A percentile compares a stretch with the other conserved stretches of the same genome.
Evolutionary conservation across 139 green algal genomes (phyloP).

Genomic region (Micromonas pusilla): DNA sequence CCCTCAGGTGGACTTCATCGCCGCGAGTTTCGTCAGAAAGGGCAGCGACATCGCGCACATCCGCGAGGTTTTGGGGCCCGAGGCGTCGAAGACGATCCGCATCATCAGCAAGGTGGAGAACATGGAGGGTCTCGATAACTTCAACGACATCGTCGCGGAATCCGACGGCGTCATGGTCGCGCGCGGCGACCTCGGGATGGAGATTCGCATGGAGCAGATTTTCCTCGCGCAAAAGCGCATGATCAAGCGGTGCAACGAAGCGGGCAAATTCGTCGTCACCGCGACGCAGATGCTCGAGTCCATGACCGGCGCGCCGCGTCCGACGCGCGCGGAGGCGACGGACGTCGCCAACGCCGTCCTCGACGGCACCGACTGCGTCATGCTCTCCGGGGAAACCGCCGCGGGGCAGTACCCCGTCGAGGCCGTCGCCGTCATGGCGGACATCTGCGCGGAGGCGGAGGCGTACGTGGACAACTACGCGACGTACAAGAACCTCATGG

Average conservation of each 20-base stretch:
- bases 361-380: constrained; percentile 71
- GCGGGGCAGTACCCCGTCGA: constrained; percentile 59
- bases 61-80: constrained; percentile 63
- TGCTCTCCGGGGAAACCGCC: constrained; percentile 90
- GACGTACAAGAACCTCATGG: constrained; percentile 69
- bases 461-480: constrained; percentile 54
- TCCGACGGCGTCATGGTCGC: constrained; percentile 86
- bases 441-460: constrained; percentile 71
- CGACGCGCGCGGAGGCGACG: constrained; percentile 52
- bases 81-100: constrained; percentile 69
- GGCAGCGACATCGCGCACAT: constrained; percentile 85
- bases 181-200: constrained; percentile 94
- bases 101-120: constrained; percentile 95
- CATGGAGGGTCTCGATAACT: constrained; percentile 92
- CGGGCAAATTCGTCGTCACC: constrained; percentile 52
- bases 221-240: constrained; percentile 94
- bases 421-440: constrained; percentile 66
- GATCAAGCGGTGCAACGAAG: constrained; percentile 51
- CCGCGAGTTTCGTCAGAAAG: constrained; percentile 97
- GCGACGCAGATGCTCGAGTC: constrained; percentile 58
- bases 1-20: constrained; percentile 98
- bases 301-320: constrained; percentile 52
- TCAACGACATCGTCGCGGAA: constrained; percentile 85
- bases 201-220: constrained; percentile 95
- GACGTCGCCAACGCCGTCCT: constrained; percentile 52